Evolutionary conservation across 306 rosid species (phyloP).

Genomic region (Vigna radiata): DNA sequence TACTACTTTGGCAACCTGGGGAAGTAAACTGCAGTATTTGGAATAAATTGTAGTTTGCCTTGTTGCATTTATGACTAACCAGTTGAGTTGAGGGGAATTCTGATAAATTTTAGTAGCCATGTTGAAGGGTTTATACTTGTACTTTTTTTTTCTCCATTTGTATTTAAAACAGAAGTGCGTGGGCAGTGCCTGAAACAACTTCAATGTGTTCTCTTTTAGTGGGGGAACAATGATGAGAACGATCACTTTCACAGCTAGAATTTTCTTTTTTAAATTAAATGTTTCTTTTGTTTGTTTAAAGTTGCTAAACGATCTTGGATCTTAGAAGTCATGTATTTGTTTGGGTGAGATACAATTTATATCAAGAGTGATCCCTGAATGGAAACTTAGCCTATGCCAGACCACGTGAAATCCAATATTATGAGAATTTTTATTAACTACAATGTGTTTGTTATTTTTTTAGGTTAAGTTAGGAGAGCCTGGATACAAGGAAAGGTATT

Average conservation of each 20-base stretch:
- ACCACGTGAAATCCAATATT: constrained; percentile 30
- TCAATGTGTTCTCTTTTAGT: constrained; percentile 12
- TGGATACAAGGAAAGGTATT: constrained; percentile 95
- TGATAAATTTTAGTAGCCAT: constrained; percentile 8
- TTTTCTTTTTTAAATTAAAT: constrained; percentile 15
- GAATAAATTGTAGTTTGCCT: background rate
- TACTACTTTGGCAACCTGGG: background rate
- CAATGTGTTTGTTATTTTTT: constrained; percentile 33
- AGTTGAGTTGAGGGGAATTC: background rate
- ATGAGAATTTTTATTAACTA: constrained; percentile 11
- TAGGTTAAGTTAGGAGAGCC: constrained; percentile 97
- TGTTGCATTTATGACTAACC: constrained; percentile 6
- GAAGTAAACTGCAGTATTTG: too few relatives aligned
- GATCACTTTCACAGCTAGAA: constrained; percentile 23
- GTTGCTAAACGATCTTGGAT: constrained; percentile 8
- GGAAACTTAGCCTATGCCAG: constrained; percentile 16
- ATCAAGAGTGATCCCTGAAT: constrained; percentile 28
- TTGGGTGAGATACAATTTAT: constrained; percentile 16
- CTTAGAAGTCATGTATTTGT: constrained; percentile 16
- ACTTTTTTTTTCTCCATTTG: background rate
- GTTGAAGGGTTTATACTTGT: constrained; percentile 13
- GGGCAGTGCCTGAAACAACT: too few relatives aligned
- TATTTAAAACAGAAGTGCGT: background rate
- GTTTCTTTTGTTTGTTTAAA: constrained; percentile 17
- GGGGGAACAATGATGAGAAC: constrained; percentile 31